Evolutionary conservation across 2,329 filamentous ascomycete genomes (phyloP).

Genomic region (Sporothrix curviconia): DNA sequence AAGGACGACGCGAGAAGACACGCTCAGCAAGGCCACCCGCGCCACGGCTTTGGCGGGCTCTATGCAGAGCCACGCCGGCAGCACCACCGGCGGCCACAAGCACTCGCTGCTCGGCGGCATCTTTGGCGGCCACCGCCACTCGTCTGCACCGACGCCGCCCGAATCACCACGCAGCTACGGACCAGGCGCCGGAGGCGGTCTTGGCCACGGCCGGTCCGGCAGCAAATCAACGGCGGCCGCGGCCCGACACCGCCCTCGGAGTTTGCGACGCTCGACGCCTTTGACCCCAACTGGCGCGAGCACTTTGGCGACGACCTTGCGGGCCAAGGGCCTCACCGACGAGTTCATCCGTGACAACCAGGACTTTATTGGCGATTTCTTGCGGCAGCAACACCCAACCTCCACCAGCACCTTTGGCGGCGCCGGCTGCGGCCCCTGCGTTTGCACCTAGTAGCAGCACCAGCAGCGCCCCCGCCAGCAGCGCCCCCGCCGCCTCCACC

Average conservation of each 20-base stretch:
- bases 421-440: background rate
- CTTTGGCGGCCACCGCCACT: slow-evolving; percentile 49
- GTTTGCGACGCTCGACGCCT: slow-evolving; percentile 56
- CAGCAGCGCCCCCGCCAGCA: background rate
- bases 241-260: slow-evolving; percentile 40
- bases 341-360: slow-evolving; percentile 63
- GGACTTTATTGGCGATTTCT: slow-evolving; percentile 60
- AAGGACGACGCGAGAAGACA: slow-evolving; percentile 96
- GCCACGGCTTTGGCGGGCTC: slow-evolving; percentile 65
- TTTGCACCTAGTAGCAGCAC: slow-evolving; percentile 19
- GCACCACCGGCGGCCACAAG: slow-evolving; percentile 31
- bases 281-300: slow-evolving; percentile 59
- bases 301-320: slow-evolving; percentile 60
- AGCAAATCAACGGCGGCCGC: slow-evolving; percentile 24
- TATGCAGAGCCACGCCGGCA: slow-evolving; percentile 23
- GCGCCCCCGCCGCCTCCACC: slow-evolving; percentile 22
- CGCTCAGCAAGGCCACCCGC: slow-evolving; percentile 77
- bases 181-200: slow-evolving; percentile 20
- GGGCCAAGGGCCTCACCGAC: slow-evolving; percentile 56
- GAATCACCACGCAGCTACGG: slow-evolving; percentile 46
- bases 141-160: slow-evolving; percentile 49
- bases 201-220: slow-evolving; percentile 32
- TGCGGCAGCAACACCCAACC: slow-evolving; percentile 47
- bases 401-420: slow-evolving; percentile 15
- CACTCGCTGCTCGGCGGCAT: slow-evolving; percentile 52